Evolutionary conservation across 345 rosid genomes (phyloP).

Genomic region (Citrus medica): DNA sequence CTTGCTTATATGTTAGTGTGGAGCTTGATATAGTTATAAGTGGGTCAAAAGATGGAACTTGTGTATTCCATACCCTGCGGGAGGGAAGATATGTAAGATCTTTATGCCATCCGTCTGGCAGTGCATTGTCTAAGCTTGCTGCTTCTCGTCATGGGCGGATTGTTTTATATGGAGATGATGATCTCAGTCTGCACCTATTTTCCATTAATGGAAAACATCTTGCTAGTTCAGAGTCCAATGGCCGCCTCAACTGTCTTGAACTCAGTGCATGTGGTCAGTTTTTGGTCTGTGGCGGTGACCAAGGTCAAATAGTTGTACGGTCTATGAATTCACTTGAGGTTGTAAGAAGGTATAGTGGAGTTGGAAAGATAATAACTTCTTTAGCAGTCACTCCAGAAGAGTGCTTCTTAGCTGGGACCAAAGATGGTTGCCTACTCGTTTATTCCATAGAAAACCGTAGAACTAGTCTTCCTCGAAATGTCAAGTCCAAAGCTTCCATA

Average conservation of each 20-base stretch:
- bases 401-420: constrained; percentile 93
- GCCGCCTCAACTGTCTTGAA: constrained; percentile 87
- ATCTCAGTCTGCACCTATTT: constrained; percentile 85
- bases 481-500: constrained; percentile 44
- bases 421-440: constrained; percentile 89
- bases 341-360: constrained; percentile 66
- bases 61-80: constrained; percentile 82
- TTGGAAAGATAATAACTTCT: constrained; percentile 79
- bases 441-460: constrained; percentile 85
- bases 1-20: constrained; percentile 75
- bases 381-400: constrained; percentile 83
- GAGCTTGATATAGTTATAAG: constrained; percentile 95
- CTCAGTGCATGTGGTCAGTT: constrained; percentile 86
- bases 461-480: constrained; percentile 38
- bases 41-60: constrained; percentile 98
- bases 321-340: constrained; percentile 90
- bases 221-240: constrained; percentile 84
- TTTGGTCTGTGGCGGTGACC: constrained; percentile 94
- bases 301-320: constrained; percentile 85
- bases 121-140: constrained; percentile 78
- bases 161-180: constrained; percentile 80
- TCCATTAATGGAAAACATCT: constrained; percentile 93
- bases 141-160: constrained; percentile 84
- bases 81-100: constrained; percentile 94
- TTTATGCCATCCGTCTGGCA: constrained; percentile 74